Evolutionary conservation across 768 basidiomycete genomes (phyloP).

Genomic region (Kwoniella sp.): DNA sequence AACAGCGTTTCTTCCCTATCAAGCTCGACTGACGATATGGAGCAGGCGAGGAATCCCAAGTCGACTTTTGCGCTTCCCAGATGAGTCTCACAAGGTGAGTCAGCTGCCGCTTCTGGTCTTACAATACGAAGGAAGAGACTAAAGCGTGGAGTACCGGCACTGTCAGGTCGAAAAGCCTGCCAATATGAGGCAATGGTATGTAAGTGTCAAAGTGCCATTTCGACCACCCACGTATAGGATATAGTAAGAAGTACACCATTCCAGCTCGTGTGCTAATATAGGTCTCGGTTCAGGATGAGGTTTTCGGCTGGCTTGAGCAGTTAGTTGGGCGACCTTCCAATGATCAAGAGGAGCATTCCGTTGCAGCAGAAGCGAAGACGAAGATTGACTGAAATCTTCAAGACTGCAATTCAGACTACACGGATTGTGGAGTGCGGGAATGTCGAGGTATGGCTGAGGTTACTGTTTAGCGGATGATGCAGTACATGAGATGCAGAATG

Average conservation of each 20-base stretch:
- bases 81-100: constrained; percentile 60
- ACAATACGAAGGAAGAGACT: no score
- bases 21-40: constrained; percentile 78
- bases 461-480: no score
- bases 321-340: neutral
- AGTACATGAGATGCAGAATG: no score
- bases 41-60: constrained; percentile 59
- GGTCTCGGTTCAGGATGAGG: neutral
- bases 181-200: constrained; percentile 1
- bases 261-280: neutral
- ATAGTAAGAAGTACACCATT: no score
- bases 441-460: no score
- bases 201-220: neutral
- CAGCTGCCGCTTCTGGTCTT: no score
- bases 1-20: neutral
- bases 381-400: neutral
- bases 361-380: no score
- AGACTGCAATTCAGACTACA: no score
- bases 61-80: constrained; percentile 38
- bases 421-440: no score
- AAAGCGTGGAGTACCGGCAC: no score
- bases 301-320: neutral
- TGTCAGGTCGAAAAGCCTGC: neutral
- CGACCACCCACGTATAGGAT: no score
- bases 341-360: neutral